Evolutionary conservation across 106 monocot genomes (phyloP), one percentile per base, ranked within the genome.

Genomic region (Triglochin maritima): DNA sequence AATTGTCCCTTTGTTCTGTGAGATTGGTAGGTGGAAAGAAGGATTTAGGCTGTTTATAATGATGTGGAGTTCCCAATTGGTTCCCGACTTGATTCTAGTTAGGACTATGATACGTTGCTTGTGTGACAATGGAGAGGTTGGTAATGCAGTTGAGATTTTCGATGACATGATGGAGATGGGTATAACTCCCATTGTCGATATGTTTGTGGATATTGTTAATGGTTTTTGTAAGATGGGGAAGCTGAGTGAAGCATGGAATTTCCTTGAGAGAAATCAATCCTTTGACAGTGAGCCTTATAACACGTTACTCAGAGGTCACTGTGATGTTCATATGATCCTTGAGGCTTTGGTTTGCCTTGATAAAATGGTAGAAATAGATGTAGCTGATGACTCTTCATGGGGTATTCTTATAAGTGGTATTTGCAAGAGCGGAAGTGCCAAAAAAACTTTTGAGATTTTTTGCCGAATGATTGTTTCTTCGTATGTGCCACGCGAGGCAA

Each of bases 391-490:
- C 44, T 0, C n/a, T 57, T 85, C 83, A 17, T 89, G 85, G 89
- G 83, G 74, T 71, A 76, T 83, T 42, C 53, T 89, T 45, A 64
- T 83, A 50, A 49, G 12, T 4, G 71, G 67, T 45, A 48, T 83
- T 54, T 85, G 85, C 67, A 49, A 70, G 17, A 47, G 69, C 55
- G 80, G 79, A 16, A 16, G 79, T 44, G 50, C 66, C 13, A 17
- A 60, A 68, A 83, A 65, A 69, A 83, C 83, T 72, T 74, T 61
- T 60, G 73, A 85, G 77, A 76, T 89, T 65, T 57, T 85, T 46
- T 46, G 79, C 46, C 76, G 77, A 79, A 85, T 85, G 89, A 65
- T 89, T 56, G 64, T 80, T 44, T 85, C 68, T 11, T 78, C 80
- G 9, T 71, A 61, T 66, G 42, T 56, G 14, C 78, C 81, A 11